phyloP scores from a whole-genome alignment of 306 rosid species.

The Carpinus fangiana region DNA sequence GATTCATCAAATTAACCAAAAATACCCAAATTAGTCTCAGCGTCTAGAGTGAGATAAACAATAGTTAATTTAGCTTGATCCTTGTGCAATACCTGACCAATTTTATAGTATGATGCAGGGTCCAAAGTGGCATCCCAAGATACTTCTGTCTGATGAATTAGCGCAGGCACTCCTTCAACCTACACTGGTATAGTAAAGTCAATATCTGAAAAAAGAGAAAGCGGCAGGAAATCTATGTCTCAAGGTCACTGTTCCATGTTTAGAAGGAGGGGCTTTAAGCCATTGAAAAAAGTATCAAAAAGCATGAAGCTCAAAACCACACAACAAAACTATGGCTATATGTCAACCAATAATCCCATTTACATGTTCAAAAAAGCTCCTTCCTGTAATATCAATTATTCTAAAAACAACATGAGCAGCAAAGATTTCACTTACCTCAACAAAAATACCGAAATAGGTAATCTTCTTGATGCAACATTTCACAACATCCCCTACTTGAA shows the following conservation, averaged over 20 bases:
- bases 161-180: constrained; percentile 86
- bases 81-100: constrained; percentile 76
- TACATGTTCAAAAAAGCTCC: constrained; percentile 20
- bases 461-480: constrained; percentile 79
- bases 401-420: constrained; percentile 10
- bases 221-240: constrained; percentile 6
- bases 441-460: constrained; percentile 90
- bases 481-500: constrained; percentile 88
- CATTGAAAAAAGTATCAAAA: not conserved
- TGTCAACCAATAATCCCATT: constrained; percentile 15
- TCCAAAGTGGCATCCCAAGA: constrained; percentile 90
- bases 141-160: constrained; percentile 90
- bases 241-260: constrained; percentile 23
- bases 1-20: constrained; percentile 14
- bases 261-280: not conserved
- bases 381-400: constrained; percentile 21
- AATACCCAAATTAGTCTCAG: not conserved
- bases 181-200: constrained; percentile 33
- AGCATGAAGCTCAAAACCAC: constrained; percentile 6
- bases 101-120: constrained; percentile 72
- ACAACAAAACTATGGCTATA: constrained; percentile 8
- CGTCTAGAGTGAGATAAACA: not conserved
- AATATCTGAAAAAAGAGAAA: constrained; percentile 19
- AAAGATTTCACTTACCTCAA: constrained; percentile 63
- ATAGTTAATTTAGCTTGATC: not conserved